These are phyloP conservation scores for Rusavskia elegans DNA, from an alignment of 495 filamentous ascomycete genomes.

Conservation along the genomic window DNA sequence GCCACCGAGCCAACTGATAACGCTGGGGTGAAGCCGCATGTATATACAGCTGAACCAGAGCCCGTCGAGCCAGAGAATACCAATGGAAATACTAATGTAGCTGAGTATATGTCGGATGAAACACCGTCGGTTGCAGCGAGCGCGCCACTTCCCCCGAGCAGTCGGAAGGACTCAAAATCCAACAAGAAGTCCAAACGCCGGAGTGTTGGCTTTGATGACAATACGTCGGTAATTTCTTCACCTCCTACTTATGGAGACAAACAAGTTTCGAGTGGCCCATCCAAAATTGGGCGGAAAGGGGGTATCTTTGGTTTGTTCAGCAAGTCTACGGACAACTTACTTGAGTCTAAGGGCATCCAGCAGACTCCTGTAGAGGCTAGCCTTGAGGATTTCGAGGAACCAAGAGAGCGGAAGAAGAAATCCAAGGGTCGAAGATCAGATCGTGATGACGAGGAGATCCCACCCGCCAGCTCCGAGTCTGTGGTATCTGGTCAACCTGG, in stretches of 20 bases:
- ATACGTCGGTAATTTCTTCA: constrained; percentile 21
- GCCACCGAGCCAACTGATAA: not conserved
- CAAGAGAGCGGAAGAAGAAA: constrained; percentile 29
- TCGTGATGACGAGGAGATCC: constrained; percentile 9
- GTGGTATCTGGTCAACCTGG: not conserved
- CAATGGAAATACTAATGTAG: constrained; percentile 19
- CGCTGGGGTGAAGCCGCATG: not conserved
- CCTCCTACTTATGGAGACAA: constrained; percentile 18
- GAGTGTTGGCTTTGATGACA: constrained; percentile 18
- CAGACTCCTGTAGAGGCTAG: constrained; percentile 11
- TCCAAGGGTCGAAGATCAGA: constrained; percentile 23
- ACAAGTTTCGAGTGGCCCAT: constrained; percentile 16
- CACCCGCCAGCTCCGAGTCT: not conserved
- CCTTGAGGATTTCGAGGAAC: constrained; percentile 16
- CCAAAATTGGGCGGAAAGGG: constrained; percentile 21
- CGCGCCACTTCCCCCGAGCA: constrained; percentile 6
- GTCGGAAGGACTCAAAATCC: constrained; percentile 13
- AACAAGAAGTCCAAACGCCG: constrained; percentile 16
- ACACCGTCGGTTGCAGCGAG: constrained; percentile 12
- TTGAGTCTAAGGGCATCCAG: not conserved
- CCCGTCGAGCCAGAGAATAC: not conserved
- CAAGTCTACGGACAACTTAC: constrained; percentile 2
- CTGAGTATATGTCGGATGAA: constrained; percentile 13
- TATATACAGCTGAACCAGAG: not conserved
- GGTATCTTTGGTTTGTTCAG: constrained; percentile 22